Percentiles rank a stretch among this genome's conserved stretches.
These are phyloP conservation scores for Colletotrichum zoysiae DNA, from an alignment of 2,329 filamentous ascomycete species.

Conservation along the genomic window DNA sequence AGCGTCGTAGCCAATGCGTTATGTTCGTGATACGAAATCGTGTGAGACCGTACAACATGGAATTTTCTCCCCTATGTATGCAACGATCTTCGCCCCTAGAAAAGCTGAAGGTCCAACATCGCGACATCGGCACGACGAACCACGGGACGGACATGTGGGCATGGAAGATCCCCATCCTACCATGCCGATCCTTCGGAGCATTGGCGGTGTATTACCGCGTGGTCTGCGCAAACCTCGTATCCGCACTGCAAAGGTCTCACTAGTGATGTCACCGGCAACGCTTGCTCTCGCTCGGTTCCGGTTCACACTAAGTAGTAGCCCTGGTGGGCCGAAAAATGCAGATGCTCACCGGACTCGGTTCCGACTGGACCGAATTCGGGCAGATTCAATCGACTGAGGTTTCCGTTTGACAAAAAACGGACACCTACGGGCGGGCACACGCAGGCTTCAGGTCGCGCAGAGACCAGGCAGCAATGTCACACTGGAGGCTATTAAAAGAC, in stretches of 20 bases:
- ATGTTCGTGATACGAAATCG: neutral
- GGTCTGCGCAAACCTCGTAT: conserved; percentile 21
- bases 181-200: conserved; percentile 11
- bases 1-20: neutral
- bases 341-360: neutral
- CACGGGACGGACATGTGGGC: neutral
- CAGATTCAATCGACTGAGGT: neutral
- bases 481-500: neutral
- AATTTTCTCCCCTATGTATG: neutral
- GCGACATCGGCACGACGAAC: conserved; percentile 1
- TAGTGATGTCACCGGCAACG: conserved; percentile 19
- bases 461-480: neutral
- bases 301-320: neutral
- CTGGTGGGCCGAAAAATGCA: neutral
- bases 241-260: conserved; percentile 2
- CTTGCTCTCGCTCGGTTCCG: conserved; percentile 2
- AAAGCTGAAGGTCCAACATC: neutral
- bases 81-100: neutral
- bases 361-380: neutral
- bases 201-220: neutral
- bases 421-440: neutral
- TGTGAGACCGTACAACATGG: neutral
- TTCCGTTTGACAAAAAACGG: neutral
- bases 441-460: neutral
- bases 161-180: conserved; percentile 15